A percentile compares a stretch with the other conserved stretches of the same genome.
phyloP scores from a whole-genome alignment of 192 early-diverging fungal genomes.

The Lunasporangiospora selenospora region DNA sequence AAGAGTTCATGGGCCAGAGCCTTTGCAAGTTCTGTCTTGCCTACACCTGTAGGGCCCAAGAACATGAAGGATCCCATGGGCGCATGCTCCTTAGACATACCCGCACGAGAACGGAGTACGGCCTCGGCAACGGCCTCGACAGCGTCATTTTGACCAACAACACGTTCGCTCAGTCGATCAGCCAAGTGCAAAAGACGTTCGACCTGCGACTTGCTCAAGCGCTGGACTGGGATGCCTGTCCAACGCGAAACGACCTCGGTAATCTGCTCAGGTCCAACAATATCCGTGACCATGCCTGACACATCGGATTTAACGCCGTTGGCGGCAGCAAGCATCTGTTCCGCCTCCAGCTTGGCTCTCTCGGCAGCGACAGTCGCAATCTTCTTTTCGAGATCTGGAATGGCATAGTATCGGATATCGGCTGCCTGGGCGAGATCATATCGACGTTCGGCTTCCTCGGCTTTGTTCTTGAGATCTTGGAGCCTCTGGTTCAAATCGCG shows the following conservation, averaged over 20 bases:
- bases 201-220: constrained; percentile 84
- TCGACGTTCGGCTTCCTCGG: constrained; percentile 82
- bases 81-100: constrained; percentile 77
- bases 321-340: constrained; percentile 54
- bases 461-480: constrained; percentile 86
- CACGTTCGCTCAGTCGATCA: constrained; percentile 79
- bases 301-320: constrained; percentile 28
- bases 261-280: constrained; percentile 92
- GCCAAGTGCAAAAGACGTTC: constrained; percentile 84
- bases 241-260: constrained; percentile 93
- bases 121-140: constrained; percentile 93
- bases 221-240: constrained; percentile 96
- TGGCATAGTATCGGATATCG: constrained; percentile 92
- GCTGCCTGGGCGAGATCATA: constrained; percentile 89
- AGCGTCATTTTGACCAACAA: constrained; percentile 93
- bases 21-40: constrained; percentile 89
- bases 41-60: constrained; percentile 95
- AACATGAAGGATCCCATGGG: constrained; percentile 96
- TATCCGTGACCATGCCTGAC: constrained; percentile 76
- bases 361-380: constrained; percentile 76
- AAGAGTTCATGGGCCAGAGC: constrained; percentile 88
- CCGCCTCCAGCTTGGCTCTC: constrained; percentile 69
- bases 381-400: constrained; percentile 86
- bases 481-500: constrained; percentile 86
- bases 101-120: constrained; percentile 88